phyloP scores from a whole-genome alignment of 768 basidiomycete genomes.

The Artomyces pyxidatus region DNA sequence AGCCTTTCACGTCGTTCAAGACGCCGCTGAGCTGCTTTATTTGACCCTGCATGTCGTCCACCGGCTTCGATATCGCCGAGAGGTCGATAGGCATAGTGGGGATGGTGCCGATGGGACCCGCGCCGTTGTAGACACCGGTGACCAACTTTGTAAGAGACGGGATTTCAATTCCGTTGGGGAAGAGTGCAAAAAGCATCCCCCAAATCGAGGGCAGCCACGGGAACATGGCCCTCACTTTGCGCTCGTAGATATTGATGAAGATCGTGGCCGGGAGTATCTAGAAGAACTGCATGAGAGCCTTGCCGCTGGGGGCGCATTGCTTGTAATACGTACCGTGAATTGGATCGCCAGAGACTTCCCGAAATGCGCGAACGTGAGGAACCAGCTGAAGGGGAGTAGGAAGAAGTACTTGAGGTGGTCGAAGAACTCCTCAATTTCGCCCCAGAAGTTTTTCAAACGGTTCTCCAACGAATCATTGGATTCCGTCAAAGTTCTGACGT shows the following conservation, averaged over 20 bases:
- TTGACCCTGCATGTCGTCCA: not conserved
- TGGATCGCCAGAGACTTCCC: not conserved
- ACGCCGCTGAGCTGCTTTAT: not conserved
- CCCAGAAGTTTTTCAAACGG: not conserved
- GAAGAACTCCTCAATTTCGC: not conserved
- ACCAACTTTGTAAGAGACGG: conserved; percentile 5
- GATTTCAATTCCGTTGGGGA: conserved; percentile 8
- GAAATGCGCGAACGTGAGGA: conserved; percentile 3
- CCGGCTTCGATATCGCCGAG: not conserved
- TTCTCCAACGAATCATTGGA: not conserved
- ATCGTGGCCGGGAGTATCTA: conserved; percentile 10
- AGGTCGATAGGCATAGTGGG: conserved; percentile 1
- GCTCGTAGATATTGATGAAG: conserved; percentile 10
- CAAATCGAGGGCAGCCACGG: conserved; percentile 14
- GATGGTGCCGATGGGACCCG: conserved; percentile 5
- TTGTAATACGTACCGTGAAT: conserved; percentile 1
- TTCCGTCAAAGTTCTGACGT: not conserved
- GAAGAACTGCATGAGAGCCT: not conserved
- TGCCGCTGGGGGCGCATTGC: too few species aligned
- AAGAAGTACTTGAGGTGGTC: conserved; percentile 6
- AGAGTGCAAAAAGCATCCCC: conserved; percentile 3
- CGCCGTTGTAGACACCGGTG: conserved; percentile 8
- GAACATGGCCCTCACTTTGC: not conserved
- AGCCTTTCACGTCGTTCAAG: not conserved
- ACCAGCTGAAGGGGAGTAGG: conserved; percentile 12